Base-by-base conservation (phyloP, 2,329 filamentous ascomycete species). In the Ramularia collo-cygni region DNA sequence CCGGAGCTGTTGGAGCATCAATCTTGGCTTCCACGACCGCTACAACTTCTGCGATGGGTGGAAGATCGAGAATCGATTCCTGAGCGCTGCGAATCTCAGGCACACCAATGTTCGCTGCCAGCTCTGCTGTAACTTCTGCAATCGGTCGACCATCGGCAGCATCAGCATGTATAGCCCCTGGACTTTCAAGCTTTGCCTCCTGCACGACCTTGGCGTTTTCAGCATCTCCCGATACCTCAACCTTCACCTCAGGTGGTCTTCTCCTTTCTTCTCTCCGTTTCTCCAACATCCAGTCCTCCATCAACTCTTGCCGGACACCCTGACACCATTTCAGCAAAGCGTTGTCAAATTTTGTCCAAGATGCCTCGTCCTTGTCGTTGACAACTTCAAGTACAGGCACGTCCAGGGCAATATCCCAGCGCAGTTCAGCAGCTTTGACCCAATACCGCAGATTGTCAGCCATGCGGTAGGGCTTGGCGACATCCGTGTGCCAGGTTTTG, bases 401-500 rank as follows among this genome's bases (percentile, higher is more conserved):
- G 48, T 82, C 77, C 37, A 96, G 71, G 52, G 84, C 76, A 28
- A 89, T 77, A 64, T 96, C 92, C 81, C 90, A 98, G 40, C 92
- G 79, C 43, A 96, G 72, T 66, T 98, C 89, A 6, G 89, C 88
- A 1, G 90, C 92, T 68, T 98, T 98, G 64, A 85, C 77, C 90
- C 92, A 98, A 70, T 84, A 98, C 28, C 88, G 79, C 46, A 98
- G 72, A 61, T 98, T 98, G 54, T 98, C 92, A 3, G 89, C 87
- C 47, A 82, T 82, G 35, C 92, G 83, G 62, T 98, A 98, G 0
- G 92, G 92, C 65, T 96, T 96, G 44, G 79, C 81, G 8, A 92
- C 90, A 62, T 98, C 88, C n/a, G 80, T 81, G 62, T 96, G 92
- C 63, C 83, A 95, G 8, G 76, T 76, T 42, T 86, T 87, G 58